These are phyloP conservation scores for Pelargonium citronellum DNA, from an alignment of 441 rosid genomes.

Conservation along the genomic window DNA sequence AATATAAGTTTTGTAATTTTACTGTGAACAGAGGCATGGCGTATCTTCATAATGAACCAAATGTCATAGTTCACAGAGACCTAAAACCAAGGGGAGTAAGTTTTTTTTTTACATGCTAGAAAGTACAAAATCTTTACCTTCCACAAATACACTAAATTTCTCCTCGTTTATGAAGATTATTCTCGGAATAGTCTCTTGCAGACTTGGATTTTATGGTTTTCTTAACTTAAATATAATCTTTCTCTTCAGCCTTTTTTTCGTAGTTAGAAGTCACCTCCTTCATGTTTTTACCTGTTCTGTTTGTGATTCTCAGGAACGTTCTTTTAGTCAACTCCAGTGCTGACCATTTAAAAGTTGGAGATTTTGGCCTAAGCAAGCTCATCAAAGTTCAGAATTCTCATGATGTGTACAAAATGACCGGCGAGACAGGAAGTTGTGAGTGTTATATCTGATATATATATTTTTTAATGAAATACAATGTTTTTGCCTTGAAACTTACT, in stretches of 20 bases:
- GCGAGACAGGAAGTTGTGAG: slow-evolving; percentile 99
- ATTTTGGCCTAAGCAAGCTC: slow-evolving; percentile 97
- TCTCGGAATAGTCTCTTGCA: background rate
- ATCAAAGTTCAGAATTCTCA: slow-evolving; percentile 94
- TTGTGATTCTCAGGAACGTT: slow-evolving; percentile 60
- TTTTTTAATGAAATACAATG: slow-evolving; percentile 13
- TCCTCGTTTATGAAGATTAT: background rate
- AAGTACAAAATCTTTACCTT: too few species aligned
- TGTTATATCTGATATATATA: slow-evolving; percentile 27
- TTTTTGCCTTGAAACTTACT: slow-evolving; percentile 14
- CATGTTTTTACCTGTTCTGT: slow-evolving; percentile 13
- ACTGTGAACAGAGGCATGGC: slow-evolving; percentile 79
- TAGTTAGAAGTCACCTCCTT: background rate
- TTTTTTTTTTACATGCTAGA: background rate
- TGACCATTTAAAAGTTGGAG: slow-evolving; percentile 97
- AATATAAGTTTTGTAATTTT: slow-evolving; percentile 20
- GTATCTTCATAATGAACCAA: slow-evolving; percentile 95
- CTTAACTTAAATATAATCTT: background rate
- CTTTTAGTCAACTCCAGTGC: slow-evolving; percentile 91
- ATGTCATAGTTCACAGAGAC: slow-evolving; percentile 90
- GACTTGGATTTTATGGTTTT: background rate
- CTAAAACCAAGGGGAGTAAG: slow-evolving; percentile 74
- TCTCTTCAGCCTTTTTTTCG: background rate
- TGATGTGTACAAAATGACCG: slow-evolving; percentile 98
- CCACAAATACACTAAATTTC: too few species aligned